phyloP scores from a whole-genome alignment of 2,329 filamentous ascomycete species.

The Calonectria hongkongensis region DNA sequence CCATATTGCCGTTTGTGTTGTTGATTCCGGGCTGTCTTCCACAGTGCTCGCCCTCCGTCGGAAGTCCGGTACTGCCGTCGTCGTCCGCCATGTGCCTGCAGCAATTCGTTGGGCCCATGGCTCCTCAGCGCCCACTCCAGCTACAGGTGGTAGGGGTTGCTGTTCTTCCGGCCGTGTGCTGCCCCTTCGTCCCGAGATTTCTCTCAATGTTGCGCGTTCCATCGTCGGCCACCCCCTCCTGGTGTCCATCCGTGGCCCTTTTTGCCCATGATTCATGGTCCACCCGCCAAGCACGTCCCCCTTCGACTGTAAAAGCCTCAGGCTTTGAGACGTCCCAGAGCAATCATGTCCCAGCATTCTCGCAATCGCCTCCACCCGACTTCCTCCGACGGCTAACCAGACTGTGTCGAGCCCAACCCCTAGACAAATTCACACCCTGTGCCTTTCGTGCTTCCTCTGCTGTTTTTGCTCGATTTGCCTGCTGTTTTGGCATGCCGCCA shows the following conservation, averaged over 20 bases:
- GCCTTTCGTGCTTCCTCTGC: conserved; percentile 37
- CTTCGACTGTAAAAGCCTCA: conserved; percentile 59
- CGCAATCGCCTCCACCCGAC: conserved; percentile 58
- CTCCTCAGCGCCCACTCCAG: conserved; percentile 41
- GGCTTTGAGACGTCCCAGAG: conserved; percentile 55
- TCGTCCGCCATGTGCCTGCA: conserved; percentile 49
- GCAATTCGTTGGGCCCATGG: conserved; percentile 45
- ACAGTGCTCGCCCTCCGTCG: conserved; percentile 43
- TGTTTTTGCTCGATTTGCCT: conserved; percentile 35
- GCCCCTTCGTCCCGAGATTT: conserved; percentile 54
- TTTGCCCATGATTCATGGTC: conserved; percentile 59
- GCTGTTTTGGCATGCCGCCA: conserved; percentile 35
- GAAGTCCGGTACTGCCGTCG: conserved; percentile 55
- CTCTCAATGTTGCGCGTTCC: conserved; percentile 54
- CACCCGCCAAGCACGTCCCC: conserved; percentile 57
- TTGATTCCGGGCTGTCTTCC: neutral
- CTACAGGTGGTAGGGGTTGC: conserved; percentile 48
- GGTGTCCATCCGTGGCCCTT: conserved; percentile 49
- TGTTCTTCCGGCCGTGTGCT: conserved; percentile 52
- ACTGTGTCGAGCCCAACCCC: conserved; percentile 52
- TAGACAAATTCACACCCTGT: conserved; percentile 55
- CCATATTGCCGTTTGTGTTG: neutral
- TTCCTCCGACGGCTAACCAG: conserved; percentile 59
- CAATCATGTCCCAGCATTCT: conserved; percentile 56
- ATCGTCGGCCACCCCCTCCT: conserved; percentile 51